Conservation (phyloP, 2,329 filamentous ascomycete species). For the Aspergillus eucalypticola region DNA sequence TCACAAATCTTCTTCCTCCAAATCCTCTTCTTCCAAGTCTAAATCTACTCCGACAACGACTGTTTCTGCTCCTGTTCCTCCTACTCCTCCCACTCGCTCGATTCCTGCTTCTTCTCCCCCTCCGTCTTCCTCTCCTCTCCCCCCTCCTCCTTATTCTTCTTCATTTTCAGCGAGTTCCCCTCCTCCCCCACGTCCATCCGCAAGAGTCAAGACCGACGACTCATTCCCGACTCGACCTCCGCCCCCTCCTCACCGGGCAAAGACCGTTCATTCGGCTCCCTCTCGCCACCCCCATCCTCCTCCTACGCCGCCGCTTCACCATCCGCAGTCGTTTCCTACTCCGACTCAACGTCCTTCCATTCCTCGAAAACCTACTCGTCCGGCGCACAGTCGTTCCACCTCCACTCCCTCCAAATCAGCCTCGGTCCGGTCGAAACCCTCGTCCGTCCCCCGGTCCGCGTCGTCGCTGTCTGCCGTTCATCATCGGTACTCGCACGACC, state of each 20-base stretch:
- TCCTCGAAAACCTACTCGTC: conserved; percentile 25
- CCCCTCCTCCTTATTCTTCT: neutral
- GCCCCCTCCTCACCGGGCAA: conserved; percentile 4
- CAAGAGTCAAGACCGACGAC: conserved; percentile 7
- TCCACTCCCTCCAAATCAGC: conserved; percentile 30
- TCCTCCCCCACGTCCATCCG: conserved; percentile 9
- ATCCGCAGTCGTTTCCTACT: neutral
- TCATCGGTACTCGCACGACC: conserved; percentile 40
- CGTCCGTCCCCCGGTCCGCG: conserved; percentile 15
- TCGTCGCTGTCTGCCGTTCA: conserved; percentile 16
- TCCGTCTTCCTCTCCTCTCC: conserved; percentile 3
- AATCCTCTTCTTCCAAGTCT: conserved; percentile 19
- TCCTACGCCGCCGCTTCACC: conserved; percentile 14
- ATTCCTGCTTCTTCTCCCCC: conserved; percentile 11
- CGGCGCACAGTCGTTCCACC: conserved; percentile 31
- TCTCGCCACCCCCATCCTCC: conserved; percentile 5
- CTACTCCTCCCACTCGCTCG: conserved; percentile 11
- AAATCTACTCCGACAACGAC: conserved; percentile 16
- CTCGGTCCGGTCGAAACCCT: conserved; percentile 17
- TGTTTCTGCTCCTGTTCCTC: conserved; percentile 13
- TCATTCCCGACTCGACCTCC: conserved; percentile 7
- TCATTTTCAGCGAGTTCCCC: neutral
- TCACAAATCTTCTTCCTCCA: conserved; percentile 24
- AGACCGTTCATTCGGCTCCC: conserved; percentile 4
- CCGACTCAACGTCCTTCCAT: neutral